These are phyloP conservation scores for Lepidopterella palustris DNA, from an alignment of 495 filamentous ascomycete genomes.

Conservation along the genomic window DNA sequence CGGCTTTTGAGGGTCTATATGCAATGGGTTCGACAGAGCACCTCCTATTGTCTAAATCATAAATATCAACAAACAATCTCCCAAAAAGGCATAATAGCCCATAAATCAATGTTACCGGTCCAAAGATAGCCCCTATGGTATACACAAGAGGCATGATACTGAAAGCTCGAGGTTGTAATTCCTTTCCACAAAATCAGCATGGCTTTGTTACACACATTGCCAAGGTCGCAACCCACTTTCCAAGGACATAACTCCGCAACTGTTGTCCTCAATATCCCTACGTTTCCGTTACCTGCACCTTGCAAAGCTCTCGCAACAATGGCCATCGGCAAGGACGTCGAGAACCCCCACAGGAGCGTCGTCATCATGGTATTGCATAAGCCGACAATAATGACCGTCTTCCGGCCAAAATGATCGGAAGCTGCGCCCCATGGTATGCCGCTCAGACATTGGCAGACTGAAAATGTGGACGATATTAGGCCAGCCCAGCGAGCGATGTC, in stretches of 20 bases:
- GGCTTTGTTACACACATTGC: not conserved
- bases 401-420: slow-evolving; percentile 67
- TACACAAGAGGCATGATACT: slow-evolving; percentile 76
- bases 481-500: slow-evolving; percentile 74
- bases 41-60: slow-evolving; percentile 58
- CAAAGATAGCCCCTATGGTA: slow-evolving; percentile 79
- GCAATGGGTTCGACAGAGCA: slow-evolving; percentile 68
- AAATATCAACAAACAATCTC: not conserved
- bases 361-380: slow-evolving; percentile 66
- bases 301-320: slow-evolving; percentile 61
- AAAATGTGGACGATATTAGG: slow-evolving; percentile 66
- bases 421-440: slow-evolving; percentile 74
- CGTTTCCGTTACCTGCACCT: slow-evolving; percentile 62
- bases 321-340: slow-evolving; percentile 62
- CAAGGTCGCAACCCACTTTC: slow-evolving; percentile 32
- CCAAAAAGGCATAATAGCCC: not conserved
- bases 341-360: slow-evolving; percentile 72
- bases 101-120: slow-evolving; percentile 45
- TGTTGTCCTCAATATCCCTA: slow-evolving; percentile 64
- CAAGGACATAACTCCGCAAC: slow-evolving; percentile 74
- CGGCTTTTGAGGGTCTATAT: slow-evolving; percentile 62
- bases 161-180: slow-evolving; percentile 75
- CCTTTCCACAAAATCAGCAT: slow-evolving; percentile 25
- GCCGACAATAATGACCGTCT: slow-evolving; percentile 64
- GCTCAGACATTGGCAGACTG: slow-evolving; percentile 62